Evolutionary conservation across 257 asterid genomes (phyloP).

Genomic region (Solanum infundibuliforme): DNA sequence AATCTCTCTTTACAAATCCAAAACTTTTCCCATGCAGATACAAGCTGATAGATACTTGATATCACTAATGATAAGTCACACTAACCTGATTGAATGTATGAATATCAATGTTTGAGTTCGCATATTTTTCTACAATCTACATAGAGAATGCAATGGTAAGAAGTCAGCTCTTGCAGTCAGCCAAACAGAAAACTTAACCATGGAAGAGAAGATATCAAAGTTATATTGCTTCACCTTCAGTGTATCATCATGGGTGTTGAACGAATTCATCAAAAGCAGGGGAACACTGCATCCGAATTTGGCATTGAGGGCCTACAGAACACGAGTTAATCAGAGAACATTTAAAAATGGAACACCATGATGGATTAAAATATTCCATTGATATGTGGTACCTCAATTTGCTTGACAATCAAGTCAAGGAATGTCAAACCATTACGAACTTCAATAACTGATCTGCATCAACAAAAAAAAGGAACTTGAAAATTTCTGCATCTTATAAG

Average conservation of each 20-base stretch:
- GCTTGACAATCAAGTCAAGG: constrained; percentile 92
- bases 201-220: not conserved
- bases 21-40: not conserved
- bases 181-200: not conserved
- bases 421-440: constrained; percentile 94
- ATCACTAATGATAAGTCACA: not conserved
- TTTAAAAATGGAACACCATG: not conserved
- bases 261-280: constrained; percentile 91
- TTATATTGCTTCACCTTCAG: constrained; percentile 45
- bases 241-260: constrained; percentile 98
- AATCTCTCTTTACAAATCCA: not conserved
- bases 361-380: not conserved
- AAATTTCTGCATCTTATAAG: not conserved
- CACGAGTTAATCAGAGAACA: not conserved
- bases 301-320: constrained; percentile 64
- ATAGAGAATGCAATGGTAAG: constrained; percentile 2
- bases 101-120: constrained; percentile 62
- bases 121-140: constrained; percentile 85
- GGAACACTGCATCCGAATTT: constrained; percentile 92
- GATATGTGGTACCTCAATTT: constrained; percentile 66
- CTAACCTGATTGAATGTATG: constrained; percentile 93
- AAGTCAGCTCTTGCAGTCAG: not conserved
- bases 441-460: constrained; percentile 90
- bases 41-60: not conserved
- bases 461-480: not conserved